Evolutionary conservation across 768 basidiomycete species (phyloP).

Genomic region (Kwoniella sp.): DNA sequence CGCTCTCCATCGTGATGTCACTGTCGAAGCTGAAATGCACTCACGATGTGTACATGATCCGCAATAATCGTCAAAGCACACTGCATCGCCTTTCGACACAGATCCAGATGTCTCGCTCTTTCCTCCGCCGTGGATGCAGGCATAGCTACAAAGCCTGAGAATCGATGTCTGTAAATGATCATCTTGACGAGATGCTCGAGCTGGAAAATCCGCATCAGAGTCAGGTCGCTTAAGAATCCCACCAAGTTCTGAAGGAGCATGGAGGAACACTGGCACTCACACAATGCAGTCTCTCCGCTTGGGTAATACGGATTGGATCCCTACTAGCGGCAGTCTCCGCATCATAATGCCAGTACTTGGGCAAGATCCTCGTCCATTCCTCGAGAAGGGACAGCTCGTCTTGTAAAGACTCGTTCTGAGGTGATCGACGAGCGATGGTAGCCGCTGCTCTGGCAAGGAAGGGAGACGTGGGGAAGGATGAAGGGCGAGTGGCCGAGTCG

Average conservation of each 20-base stretch:
- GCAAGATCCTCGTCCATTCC: constrained; percentile 72
- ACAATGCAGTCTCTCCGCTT: constrained; percentile 82
- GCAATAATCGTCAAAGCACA: constrained; percentile 80
- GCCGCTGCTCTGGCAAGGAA: constrained; percentile 74
- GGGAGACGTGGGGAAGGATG: constrained; percentile 70
- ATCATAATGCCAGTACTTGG: constrained; percentile 76
- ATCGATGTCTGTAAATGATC: constrained; percentile 85
- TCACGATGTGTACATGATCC: constrained; percentile 79
- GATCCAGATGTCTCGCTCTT: constrained; percentile 58
- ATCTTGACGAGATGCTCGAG: constrained; percentile 83
- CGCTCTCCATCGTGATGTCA: too few species aligned
- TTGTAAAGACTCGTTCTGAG: constrained; percentile 47
- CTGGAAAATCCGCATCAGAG: constrained; percentile 8
- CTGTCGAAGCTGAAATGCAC: constrained; percentile 19
- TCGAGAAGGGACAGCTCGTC: constrained; percentile 82
- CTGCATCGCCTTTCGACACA: constrained; percentile 65
- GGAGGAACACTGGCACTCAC: constrained; percentile 20
- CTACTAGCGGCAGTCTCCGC: constrained; percentile 77
- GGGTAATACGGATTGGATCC: constrained; percentile 85
- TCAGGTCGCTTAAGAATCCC: too few species aligned
- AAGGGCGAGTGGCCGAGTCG: constrained; percentile 66
- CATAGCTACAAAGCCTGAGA: constrained; percentile 55
- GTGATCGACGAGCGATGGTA: constrained; percentile 63
- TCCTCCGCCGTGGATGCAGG: constrained; percentile 64
- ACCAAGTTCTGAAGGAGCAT: not conserved